Base-by-base conservation (phyloP, 1,139 yeast genomes). In the Yamadazyma buinensis region DNA sequence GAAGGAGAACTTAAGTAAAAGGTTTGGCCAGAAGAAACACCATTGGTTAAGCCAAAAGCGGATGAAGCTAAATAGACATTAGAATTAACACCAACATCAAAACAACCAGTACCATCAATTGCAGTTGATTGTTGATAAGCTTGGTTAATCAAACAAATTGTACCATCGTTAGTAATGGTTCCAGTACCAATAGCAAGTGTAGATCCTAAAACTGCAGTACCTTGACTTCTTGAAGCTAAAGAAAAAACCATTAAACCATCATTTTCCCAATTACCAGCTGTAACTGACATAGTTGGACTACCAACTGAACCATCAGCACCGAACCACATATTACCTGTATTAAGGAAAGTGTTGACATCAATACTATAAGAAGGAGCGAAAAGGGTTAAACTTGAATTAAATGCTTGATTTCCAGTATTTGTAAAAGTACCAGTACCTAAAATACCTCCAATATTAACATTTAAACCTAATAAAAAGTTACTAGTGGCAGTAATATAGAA, bases 51-150 rank as follows among this genome's bases (percentile, higher is more conserved):
- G 4, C 51, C 30, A 10, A 13, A 8, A 8, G 44, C 28, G 0
- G 58, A 37, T 28, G 47, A 47, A 7, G 54, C 41, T 27, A 56
- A 35, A 37, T 44, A 52, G 8, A 55, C 37, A 27, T 47, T 44
- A 13, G 63, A 51, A 28, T 50, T 41, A 2, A 13, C 31, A 29
- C 57, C 54, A 29, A 55, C 49, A 30, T 51, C 48, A 20, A 58
- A 38, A 47, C 67, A 61, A 33, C 67, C 67, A 23, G 39, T 21
- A 32, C 67, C 67, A 1, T 22, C 17, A 27, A 61, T 49, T 13
- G 34, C 34, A 17, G 61, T 49, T n/a, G 53, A 35, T 39, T 59
- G 64, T 24, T 41, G 42, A 39, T 54, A 60, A 8, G 40, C 49
- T 26, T 48, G 44, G 34, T 55, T 50, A 26, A 42, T 40, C 28